A percentile compares a stretch with the other conserved stretches of the same genome.
These are phyloP conservation scores for Funneliformis mosseae DNA, from an alignment of 192 early-diverging fungal species.

Conservation along the genomic window DNA sequence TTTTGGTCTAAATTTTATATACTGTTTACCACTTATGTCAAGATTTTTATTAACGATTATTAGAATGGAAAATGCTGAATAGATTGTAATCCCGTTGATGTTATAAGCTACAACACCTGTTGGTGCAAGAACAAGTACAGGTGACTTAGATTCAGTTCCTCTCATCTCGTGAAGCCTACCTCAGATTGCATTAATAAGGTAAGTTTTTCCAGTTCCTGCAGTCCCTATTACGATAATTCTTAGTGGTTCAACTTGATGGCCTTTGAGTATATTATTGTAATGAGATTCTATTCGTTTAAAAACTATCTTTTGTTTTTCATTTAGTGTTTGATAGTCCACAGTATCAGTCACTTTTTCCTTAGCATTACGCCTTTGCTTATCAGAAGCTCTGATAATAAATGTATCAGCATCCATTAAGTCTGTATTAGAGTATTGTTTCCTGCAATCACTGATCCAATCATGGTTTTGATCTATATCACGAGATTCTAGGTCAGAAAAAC, in stretches of 20 bases:
- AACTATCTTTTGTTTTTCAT: background rate
- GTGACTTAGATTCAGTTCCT: background rate
- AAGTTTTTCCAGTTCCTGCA: too few relatives aligned
- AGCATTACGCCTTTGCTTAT: background rate
- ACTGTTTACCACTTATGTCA: background rate
- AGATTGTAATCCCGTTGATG: background rate
- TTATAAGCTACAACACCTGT: background rate
- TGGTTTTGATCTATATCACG: too few relatives aligned
- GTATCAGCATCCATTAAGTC: background rate
- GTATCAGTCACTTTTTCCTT: background rate
- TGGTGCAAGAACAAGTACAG: background rate
- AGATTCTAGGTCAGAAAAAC: background rate
- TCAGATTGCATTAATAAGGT: too few relatives aligned
- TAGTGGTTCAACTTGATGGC: too few relatives aligned
- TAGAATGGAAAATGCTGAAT: background rate
- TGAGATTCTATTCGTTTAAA: background rate
- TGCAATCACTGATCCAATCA: background rate
- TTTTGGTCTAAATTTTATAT: too few relatives aligned
- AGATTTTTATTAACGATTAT: background rate
- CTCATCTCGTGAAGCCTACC: too few relatives aligned
- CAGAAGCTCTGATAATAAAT: background rate
- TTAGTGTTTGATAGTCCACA: background rate
- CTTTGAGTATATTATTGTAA: too few relatives aligned
- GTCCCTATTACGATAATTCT: too few relatives aligned
- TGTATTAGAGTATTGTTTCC: background rate